phyloP scores from a whole-genome alignment of 129 eudicot species.

The Flaveria sonorensis region DNA sequence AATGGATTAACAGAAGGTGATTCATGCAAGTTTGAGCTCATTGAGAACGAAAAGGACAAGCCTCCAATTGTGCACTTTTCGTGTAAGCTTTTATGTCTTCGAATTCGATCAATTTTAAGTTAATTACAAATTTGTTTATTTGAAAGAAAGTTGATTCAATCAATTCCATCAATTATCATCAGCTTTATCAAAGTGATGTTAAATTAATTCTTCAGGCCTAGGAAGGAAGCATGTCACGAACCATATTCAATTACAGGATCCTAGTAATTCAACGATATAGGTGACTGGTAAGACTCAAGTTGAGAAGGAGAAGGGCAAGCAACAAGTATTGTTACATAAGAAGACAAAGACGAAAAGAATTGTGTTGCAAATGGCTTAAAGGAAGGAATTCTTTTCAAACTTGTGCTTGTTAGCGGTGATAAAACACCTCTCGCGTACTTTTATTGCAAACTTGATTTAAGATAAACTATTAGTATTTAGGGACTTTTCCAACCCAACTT shows the following conservation, averaged over 20 bases:
- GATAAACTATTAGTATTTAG: too few species aligned
- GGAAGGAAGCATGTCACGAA: slow-evolving; percentile 1
- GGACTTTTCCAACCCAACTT: too few species aligned
- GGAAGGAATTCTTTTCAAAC: too few species aligned
- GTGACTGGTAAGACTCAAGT: neutral
- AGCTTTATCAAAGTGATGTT: neutral
- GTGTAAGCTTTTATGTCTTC: neutral
- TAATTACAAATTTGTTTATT: neutral
- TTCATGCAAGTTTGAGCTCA: slow-evolving; percentile 26
- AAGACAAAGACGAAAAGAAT: too few species aligned
- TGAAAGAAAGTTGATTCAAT: too few species aligned
- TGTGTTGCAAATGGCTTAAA: too few species aligned
- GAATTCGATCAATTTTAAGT: too few species aligned
- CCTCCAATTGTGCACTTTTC: slow-evolving; percentile 27
- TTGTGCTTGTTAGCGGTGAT: too few species aligned
- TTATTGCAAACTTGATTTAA: too few species aligned
- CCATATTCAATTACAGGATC: neutral
- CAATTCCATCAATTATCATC: too few species aligned
- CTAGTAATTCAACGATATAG: neutral
- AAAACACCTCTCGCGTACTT: too few species aligned
- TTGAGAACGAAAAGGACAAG: slow-evolving; percentile 27
- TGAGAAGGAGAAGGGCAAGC: slow-evolving; percentile 23
- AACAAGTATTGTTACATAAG: too few species aligned
- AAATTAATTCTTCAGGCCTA: neutral
- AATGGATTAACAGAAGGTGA: slow-evolving; percentile 29